These are phyloP conservation scores for Eudorina sp. DNA, from an alignment of 139 green algal genomes.

Conservation along the genomic window DNA sequence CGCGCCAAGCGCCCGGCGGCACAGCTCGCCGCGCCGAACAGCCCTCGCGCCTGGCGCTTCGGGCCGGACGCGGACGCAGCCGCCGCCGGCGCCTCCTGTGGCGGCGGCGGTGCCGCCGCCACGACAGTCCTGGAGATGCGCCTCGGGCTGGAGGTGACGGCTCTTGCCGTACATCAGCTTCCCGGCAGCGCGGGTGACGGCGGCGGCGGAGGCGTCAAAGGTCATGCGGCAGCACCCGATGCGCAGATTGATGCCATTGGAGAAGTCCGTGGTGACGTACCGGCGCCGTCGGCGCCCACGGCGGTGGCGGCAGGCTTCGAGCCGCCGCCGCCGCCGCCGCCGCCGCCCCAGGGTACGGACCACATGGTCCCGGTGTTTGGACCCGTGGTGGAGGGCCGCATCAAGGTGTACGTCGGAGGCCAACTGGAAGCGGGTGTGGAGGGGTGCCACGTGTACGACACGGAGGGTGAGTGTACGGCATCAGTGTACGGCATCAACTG, in stretches of 20 bases:
- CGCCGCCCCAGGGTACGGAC: not conserved
- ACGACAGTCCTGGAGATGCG: slow-evolving; percentile 13
- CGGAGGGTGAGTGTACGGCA: not conserved
- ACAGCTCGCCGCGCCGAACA: not conserved
- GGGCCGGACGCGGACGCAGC: not conserved
- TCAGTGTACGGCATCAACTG: too few species aligned
- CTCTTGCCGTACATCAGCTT: slow-evolving; percentile 39
- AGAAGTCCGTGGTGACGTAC: not conserved
- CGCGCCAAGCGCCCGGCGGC: too few species aligned
- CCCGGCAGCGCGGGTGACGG: not conserved
- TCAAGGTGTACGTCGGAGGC: slow-evolving; percentile 41
- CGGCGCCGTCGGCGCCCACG: not conserved
- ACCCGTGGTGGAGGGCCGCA: slow-evolving; percentile 23
- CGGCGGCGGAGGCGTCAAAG: too few species aligned
- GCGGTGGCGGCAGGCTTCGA: not conserved
- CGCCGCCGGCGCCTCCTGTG: not conserved
- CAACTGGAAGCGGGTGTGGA: slow-evolving; percentile 28
- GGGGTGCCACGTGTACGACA: slow-evolving; percentile 41
- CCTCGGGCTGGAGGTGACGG: not conserved
- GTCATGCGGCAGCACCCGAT: too few species aligned
- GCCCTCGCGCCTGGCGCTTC: not conserved
- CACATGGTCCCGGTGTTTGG: slow-evolving; percentile 31
- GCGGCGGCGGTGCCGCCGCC: not conserved
- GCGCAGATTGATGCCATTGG: too few species aligned
- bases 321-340: not conserved